Evolutionary conservation across 192 early-diverging fungal species (phyloP), one percentile per base, ranked within the genome.

Genomic region (Gonapodya prolifera): DNA sequence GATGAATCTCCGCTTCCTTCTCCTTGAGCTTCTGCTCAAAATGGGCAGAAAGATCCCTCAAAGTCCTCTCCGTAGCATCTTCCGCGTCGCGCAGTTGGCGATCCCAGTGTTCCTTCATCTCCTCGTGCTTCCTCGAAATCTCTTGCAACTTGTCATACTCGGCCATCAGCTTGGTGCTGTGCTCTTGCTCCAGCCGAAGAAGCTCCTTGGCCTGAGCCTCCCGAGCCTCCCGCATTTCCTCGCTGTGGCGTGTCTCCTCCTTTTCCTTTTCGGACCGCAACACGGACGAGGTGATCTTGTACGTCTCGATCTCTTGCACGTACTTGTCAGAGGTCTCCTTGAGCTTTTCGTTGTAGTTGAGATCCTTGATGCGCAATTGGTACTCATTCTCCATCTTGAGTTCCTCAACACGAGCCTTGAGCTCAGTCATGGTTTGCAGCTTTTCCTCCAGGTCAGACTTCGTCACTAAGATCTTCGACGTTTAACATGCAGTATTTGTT

Each of bases 371-470:
- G 23, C 88, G 77, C 23, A 90, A 80, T 77, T 90, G 89, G 79
- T 90, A 90, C 75, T 90, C 89, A 80, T 90, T 88, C 79, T 90
- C 89, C 86, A 89, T 86, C 77, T 90, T 90, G 33, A 90, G 81
- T 74, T 90, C 89, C 74, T 90, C 88, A 2, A 90, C 86, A 30
- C 87, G 82, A 2, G 86, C 85, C 76, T 86, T 84, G 31, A 90
- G 82, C 76, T 90, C 89, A 30, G 83, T 77, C 82, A 89, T 85
- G 70, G 83, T 85, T 29, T 83, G 80, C 76, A 85, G 85, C 75
- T 88, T 86, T 34, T 90, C 89, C 77, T 90, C 88, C 0, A 89
- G 78, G 77, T 90, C 89, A 1, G 85, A 82, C 77, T 89, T 90
- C 35, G 89, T 89, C 16, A 89, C 85, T 13, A 90, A 82, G 70